These are phyloP conservation scores for Castanea mollissima DNA, from an alignment of 306 rosid genomes.

Conservation along the genomic window DNA sequence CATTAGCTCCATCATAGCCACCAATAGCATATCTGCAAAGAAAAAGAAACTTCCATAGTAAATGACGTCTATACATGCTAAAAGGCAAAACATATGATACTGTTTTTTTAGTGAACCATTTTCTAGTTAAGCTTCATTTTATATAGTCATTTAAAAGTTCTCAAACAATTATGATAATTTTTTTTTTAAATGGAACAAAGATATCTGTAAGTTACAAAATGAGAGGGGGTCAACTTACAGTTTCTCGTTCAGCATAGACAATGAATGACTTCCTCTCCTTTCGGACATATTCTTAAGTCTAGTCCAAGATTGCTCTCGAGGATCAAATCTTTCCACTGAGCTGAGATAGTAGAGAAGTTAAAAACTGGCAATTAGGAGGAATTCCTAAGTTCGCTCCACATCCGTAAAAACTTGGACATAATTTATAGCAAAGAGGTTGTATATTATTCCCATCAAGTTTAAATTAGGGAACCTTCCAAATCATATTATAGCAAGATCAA, in stretches of 20 bases:
- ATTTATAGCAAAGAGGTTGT: background rate
- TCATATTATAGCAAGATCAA: too few relatives aligned
- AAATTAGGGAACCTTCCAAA: too few relatives aligned
- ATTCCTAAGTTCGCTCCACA: background rate
- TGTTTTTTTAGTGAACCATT: background rate
- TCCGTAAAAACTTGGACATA: background rate
- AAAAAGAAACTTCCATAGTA: background rate
- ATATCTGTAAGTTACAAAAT: background rate
- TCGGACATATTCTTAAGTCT: slow-evolving; percentile 37
- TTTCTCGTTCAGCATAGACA: slow-evolving; percentile 33
- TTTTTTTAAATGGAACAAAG: background rate
- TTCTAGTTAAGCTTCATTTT: background rate
- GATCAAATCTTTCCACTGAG: slow-evolving; percentile 47
- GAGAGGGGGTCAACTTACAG: slow-evolving; percentile 26
- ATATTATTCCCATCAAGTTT: too few relatives aligned
- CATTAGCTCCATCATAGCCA: slow-evolving; percentile 32
- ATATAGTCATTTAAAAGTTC: background rate
- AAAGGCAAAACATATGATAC: background rate
- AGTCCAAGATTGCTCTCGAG: slow-evolving; percentile 33
- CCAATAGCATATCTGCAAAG: slow-evolving; percentile 46
- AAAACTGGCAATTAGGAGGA: background rate
- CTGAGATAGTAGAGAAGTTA: slow-evolving; percentile 17
- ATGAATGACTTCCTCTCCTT: slow-evolving; percentile 35
- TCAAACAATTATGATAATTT: too few relatives aligned
- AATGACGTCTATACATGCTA: background rate